Percentiles rank a stretch among this genome's conserved stretches.
These are phyloP conservation scores for Phaeosphaeriaceae sp. DNA, from an alignment of 2,329 filamentous ascomycete species.

Conservation along the genomic window DNA sequence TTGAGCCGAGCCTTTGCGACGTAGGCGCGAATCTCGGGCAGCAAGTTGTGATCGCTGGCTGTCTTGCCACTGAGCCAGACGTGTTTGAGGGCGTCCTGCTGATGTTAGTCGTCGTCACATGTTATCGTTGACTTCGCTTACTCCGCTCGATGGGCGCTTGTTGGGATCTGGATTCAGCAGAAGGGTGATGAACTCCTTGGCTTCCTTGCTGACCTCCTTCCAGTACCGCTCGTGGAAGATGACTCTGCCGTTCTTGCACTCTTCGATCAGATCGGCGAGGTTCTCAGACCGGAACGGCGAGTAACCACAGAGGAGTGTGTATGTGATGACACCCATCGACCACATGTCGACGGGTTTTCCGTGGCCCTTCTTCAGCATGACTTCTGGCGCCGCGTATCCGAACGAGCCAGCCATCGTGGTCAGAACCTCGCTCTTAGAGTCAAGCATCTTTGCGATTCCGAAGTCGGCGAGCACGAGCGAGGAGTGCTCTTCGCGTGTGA, in stretches of 20 bases:
- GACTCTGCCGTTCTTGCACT: constrained; percentile 83
- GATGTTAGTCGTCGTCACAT: constrained; percentile 16
- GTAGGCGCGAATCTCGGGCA: constrained; percentile 95
- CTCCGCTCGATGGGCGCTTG: constrained; percentile 78
- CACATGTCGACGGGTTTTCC: constrained; percentile 99
- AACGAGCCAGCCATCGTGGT: constrained; percentile 99
- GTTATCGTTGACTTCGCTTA: constrained; percentile 49
- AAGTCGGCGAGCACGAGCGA: constrained; percentile 95
- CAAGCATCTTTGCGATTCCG: constrained; percentile 97
- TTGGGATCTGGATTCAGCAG: constrained; percentile 81
- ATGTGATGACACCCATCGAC: constrained; percentile 98
- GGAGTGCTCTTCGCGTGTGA: constrained; percentile 78
- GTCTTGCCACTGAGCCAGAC: constrained; percentile 90
- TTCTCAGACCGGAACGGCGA: constrained; percentile 97
- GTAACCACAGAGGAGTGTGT: constrained; percentile 96
- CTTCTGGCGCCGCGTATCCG: constrained; percentile 95
- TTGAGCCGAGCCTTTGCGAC: constrained; percentile 89
- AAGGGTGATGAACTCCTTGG: constrained; percentile 88
- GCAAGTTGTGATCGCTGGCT: constrained; percentile 93
- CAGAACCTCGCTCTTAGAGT: constrained; percentile 86
- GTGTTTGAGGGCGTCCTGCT: constrained; percentile 77
- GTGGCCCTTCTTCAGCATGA: constrained; percentile 97
- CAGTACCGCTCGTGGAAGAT: constrained; percentile 98
- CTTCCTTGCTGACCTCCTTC: constrained; percentile 95
- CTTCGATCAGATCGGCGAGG: constrained; percentile 89